Evolutionary conservation across 306 rosid species (phyloP).

Genomic region (Echinosophora koreensis): DNA sequence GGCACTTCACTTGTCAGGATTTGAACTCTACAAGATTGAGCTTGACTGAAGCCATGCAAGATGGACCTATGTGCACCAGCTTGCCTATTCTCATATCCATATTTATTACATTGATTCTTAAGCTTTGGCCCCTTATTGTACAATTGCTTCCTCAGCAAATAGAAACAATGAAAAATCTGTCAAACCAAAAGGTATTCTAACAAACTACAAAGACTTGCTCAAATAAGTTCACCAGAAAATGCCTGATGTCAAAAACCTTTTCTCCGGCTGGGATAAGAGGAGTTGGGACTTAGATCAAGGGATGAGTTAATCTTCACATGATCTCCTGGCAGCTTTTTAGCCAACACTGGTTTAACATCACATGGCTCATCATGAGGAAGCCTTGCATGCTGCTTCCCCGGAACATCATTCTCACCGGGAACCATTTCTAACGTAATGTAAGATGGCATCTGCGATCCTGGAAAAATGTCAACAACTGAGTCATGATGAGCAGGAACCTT

Average conservation of each 20-base stretch:
- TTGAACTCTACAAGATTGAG: constrained; percentile 32
- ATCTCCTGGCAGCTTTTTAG: constrained; percentile 83
- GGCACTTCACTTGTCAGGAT: constrained; percentile 40
- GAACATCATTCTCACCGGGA: constrained; percentile 68
- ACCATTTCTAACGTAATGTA: constrained; percentile 68
- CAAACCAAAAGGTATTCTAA: constrained; percentile 44
- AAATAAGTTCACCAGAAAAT: constrained; percentile 46
- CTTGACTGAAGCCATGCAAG: constrained; percentile 50
- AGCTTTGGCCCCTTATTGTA: constrained; percentile 59
- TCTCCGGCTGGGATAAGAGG: constrained; percentile 66
- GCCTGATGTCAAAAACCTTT: constrained; percentile 63
- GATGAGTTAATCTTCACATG: constrained; percentile 68
- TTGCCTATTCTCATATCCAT: constrained; percentile 51
- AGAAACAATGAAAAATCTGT: constrained; percentile 49
- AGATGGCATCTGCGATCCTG: constrained; percentile 78
- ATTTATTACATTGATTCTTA: constrained; percentile 60
- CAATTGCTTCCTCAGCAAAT: constrained; percentile 57
- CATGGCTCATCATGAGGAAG: constrained; percentile 55
- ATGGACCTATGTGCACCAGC: constrained; percentile 52
- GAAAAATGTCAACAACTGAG: constrained; percentile 69
- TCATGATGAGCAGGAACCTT: constrained; percentile 20
- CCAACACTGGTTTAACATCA: constrained; percentile 88
- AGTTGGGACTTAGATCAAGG: constrained; percentile 72
- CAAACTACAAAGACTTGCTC: constrained; percentile 47
- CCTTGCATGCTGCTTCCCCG: constrained; percentile 64